Evolutionary conservation across 208 protist species (phyloP), one percentile per base, ranked within the genome.

Genomic region (Trypanosoma cruzi): DNA sequence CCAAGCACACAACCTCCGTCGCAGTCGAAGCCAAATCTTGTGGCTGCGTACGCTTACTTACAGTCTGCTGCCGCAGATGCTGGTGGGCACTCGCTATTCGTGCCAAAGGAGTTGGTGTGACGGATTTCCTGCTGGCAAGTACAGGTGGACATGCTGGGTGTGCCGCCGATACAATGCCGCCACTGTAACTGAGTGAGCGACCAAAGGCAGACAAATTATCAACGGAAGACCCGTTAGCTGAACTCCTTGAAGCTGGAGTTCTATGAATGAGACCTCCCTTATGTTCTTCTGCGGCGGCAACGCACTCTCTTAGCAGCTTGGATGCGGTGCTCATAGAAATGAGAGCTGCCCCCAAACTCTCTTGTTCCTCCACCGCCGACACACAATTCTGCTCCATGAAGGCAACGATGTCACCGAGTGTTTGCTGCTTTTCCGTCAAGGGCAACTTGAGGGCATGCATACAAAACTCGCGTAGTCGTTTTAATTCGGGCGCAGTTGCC

Each of bases 401-500:
- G 4, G 57, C 22, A n/a, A 73, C 24, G 61, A 73, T 66, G 42
- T 66, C 68, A 20, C 13, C 59, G 3, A 73, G 22, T 24, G 49
- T 49, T 13, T 61, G 57, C 44, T 73, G 31, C 32, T 56, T 59
- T 18, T 50, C 68, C 4, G 68, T 55, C n/a, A 73, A 5, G 6
- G 57, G 46, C 10, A 73, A 16, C 18, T 61, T 22, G 5, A 73
- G 44, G 6, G 52, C 18, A 8, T 50, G 2, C 24, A 44, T 31
- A 60, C 68, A 73, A 28, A 53, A 73, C 1, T 40, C 37, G 54
- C 59, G 68, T 29, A 73, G 22, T 14, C 59, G 68, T 37, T 53
- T 34, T 29, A 67, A 7, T 26, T 63, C 58, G 29, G 36, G 24
- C 26, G 14, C 32, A 22, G 22, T 46, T 68, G 24, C 14, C 32